Conservation (phyloP, 2,329 filamentous ascomycete genomes). For the Cladophialophora exuberans region DNA sequence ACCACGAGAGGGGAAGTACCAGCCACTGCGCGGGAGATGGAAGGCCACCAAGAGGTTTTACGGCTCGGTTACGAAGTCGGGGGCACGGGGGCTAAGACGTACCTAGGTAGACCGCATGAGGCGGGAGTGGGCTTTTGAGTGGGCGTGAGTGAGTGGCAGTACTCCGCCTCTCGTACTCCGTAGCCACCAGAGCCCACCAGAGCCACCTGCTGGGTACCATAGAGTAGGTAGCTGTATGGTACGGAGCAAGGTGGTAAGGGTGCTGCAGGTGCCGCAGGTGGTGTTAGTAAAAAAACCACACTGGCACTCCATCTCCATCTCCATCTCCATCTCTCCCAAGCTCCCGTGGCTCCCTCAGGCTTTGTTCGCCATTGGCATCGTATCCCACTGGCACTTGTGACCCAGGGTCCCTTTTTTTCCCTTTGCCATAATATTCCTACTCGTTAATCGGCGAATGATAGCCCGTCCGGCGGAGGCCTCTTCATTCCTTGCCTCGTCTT, state of each 20-base stretch:
- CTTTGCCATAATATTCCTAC: slow-evolving; percentile 2
- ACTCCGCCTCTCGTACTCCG: too few species aligned
- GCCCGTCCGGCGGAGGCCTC: slow-evolving; percentile 15
- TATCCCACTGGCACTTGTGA: neutral
- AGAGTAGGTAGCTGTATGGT: too few species aligned
- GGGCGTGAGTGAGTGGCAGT: too few species aligned
- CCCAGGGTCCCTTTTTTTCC: slow-evolving; percentile 8
- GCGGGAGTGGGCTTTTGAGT: too few species aligned
- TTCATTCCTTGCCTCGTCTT: slow-evolving; percentile 26
- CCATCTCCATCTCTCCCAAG: neutral
- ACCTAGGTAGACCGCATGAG: neutral
- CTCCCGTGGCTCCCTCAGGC: neutral
- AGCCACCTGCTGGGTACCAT: too few species aligned
- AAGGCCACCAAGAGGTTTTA: neutral
- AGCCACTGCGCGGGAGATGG: neutral
- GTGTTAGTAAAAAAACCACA: too few species aligned
- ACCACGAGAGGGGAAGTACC: slow-evolving; percentile 6
- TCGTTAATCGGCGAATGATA: slow-evolving; percentile 24
- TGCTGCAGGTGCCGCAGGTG: too few species aligned
- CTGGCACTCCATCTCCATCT: too few species aligned
- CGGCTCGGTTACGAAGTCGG: slow-evolving; percentile 22
- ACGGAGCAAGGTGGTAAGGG: too few species aligned
- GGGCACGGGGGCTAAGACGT: neutral
- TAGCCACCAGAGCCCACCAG: too few species aligned
- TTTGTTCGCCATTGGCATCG: too few species aligned